These are phyloP conservation scores for thale cress (Arabidopsis thaliana) DNA, from an alignment of 345 rosid species.

Conservation along the genomic window TAIR10.1 NC_003075.7:12610501-12611000, in stretches of 20 bases:
- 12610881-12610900: background rate
- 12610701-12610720: conserved; percentile 42
- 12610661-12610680: conserved; percentile 50
- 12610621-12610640: conserved; percentile 30
- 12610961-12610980: conserved; percentile 54
- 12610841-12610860: background rate
- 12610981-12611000: conserved; percentile 53
- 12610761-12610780: conserved; percentile 49
- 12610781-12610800: conserved; percentile 53
- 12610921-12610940: conserved; percentile 52
- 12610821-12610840: background rate
- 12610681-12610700: conserved; percentile 50
- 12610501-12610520: conserved; percentile 60
- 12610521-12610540: conserved; percentile 50
- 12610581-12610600: background rate
- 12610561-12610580: background rate
- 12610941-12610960: conserved; percentile 57
- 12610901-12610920: conserved; percentile 39
- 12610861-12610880: background rate
- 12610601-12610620: conserved; percentile 46
- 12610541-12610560: background rate
- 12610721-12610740: conserved; percentile 47
- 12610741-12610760: conserved; percentile 40
- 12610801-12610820: conserved; percentile 57
- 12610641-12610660: conserved; percentile 46